Evolutionary conservation across 2,329 filamentous ascomycete genomes (phyloP), one percentile per base, ranked within the genome.

Genomic region (Mycosphaerella arachidis): DNA sequence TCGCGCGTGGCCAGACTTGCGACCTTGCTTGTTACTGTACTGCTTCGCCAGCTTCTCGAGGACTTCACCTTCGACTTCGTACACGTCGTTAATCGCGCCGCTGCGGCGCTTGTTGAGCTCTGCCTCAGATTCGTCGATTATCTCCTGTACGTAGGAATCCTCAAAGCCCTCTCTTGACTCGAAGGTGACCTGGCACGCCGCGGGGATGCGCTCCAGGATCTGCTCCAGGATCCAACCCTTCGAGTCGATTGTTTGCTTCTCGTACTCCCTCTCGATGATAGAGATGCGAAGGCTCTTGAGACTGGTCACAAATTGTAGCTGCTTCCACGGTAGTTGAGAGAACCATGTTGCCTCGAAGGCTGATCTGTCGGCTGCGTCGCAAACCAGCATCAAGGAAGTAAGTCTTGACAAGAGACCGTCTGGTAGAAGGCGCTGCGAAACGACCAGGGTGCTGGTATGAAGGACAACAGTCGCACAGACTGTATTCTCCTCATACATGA

Each of bases 401-500:
- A 64, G 46, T 18, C 53, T 55, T n/a, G 56, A 43, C 18, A 64
- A 27, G 7, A 37, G 40, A 24, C 13, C 16, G 31, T 56, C 35
- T 20, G 59, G 62, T 2, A 64, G 59, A 1, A 61, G 35, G 10
- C 16, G 18, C 18, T 51, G 43, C 18, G 48, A 29, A 37, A 61
- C 57, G 35, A 61, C 56, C 31, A 56, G 53, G 3, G 40, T 29
- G 48, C 45, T 43, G 27, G 29, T 27, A n/a, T 40, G 30, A 24
- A 52, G 55, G 37, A 30, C 24, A 18, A 33, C 54, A 12, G 55
- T 40, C 35, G 55, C 56, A 29, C 58, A 58, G 30, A 64, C 24
- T 6, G 53, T 60, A 30, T 77, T 77, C 7, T 68, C 66, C 27
- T 68, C 65, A 60, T 76, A 77, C 13, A 78, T 66, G 8, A 76